A percentile compares a stretch with the other conserved stretches of the same genome.
Evolutionary conservation across 495 filamentous ascomycete genomes (phyloP).

Genomic region (Penicillium flavigenum): DNA sequence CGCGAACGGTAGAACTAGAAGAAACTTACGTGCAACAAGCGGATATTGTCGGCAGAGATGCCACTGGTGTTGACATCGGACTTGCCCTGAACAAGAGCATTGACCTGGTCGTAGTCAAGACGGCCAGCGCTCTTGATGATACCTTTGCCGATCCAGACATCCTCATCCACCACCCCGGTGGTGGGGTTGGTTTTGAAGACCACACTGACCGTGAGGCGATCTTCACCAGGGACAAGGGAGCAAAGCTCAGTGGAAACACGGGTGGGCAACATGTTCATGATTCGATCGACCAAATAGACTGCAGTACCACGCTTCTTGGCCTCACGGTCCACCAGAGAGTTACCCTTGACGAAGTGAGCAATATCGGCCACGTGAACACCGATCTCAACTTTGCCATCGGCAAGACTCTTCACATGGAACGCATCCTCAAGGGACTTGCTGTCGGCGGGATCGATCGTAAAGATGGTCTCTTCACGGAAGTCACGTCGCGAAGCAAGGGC

Average conservation of each 20-base stretch:
- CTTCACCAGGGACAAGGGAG: constrained; percentile 79
- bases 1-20: not conserved
- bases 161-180: constrained; percentile 70
- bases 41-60: constrained; percentile 67
- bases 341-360: constrained; percentile 93
- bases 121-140: constrained; percentile 88
- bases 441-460: constrained; percentile 86
- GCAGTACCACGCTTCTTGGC: constrained; percentile 97
- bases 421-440: constrained; percentile 86
- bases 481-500: constrained; percentile 78
- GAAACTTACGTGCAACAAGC: constrained; percentile 66
- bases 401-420: constrained; percentile 79
- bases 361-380: constrained; percentile 96
- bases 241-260: constrained; percentile 83
- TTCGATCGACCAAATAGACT: constrained; percentile 87
- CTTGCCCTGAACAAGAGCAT: constrained; percentile 67
- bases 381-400: constrained; percentile 85
- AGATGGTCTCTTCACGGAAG: constrained; percentile 84
- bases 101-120: constrained; percentile 79
- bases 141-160: constrained; percentile 91
- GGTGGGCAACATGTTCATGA: constrained; percentile 86
- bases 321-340: constrained; percentile 94
- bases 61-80: constrained; percentile 57
- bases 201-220: constrained; percentile 87
- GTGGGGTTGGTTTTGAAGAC: constrained; percentile 82